Conservation (phyloP, 306 rosid genomes). For the Spatholobus suberectus region DNA sequence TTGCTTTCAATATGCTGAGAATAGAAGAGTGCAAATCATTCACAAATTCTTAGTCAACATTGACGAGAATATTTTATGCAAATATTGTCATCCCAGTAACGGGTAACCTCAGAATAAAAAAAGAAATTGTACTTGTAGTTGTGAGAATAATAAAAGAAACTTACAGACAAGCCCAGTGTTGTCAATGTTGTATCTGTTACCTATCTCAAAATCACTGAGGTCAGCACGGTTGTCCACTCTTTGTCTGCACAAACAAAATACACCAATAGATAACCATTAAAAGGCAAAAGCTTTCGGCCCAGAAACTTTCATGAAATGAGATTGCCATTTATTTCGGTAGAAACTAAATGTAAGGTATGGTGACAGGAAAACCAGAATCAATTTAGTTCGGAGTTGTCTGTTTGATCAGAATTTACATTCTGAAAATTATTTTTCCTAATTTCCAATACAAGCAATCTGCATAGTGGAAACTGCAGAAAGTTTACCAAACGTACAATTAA, state of each 20-base stretch:
- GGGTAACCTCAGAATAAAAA: constrained; percentile 6
- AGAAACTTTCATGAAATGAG: not conserved
- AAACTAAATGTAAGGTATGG: not conserved
- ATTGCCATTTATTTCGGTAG: constrained; percentile 11
- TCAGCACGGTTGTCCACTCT: constrained; percentile 65
- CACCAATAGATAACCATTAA: not conserved
- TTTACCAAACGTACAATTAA: not conserved
- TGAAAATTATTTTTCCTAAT: constrained; percentile 6
- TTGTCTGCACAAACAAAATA: constrained; percentile 64
- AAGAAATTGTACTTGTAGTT: not conserved
- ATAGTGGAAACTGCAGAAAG: not conserved
- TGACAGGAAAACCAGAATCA: not conserved
- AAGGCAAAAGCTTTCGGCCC: constrained; percentile 17
- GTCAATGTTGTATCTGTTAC: constrained; percentile 81
- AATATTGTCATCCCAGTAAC: not conserved
- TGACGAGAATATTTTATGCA: constrained; percentile 28
- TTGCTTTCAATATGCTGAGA: not conserved
- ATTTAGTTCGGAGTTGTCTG: not conserved
- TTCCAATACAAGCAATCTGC: not conserved
- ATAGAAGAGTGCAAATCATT: constrained; percentile 20
- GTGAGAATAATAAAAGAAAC: constrained; percentile 45
- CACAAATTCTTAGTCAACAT: not conserved
- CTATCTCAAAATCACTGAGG: constrained; percentile 80
- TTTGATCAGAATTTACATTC: not conserved
- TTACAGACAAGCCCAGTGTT: constrained; percentile 94